Base-by-base conservation (phyloP, 306 rosid genomes). In the Rosa chinensis region DNA sequence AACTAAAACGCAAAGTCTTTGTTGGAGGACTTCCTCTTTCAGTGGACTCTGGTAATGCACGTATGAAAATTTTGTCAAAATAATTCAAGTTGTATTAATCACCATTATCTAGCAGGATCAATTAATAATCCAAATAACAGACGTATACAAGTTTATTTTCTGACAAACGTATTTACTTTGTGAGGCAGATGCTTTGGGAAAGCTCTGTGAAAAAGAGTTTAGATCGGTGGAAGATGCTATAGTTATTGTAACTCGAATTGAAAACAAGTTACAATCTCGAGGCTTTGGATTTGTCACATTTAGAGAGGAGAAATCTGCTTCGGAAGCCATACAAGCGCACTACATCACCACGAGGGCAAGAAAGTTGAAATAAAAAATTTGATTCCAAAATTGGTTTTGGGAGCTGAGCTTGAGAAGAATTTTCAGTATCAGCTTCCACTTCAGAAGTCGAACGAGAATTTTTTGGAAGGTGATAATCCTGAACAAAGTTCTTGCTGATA, bases 231-330 rank as follows among this genome's bases (percentile, higher is more conserved):
- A 77, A 70, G 85, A 86, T 52, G 78, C 87, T 72, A 42, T 56
- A n/a, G 87, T 83, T 53, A 37, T 86, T 58, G 75, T 56, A 39
- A 17, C 80, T 74, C 85, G 77, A 52, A 59, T 25, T 43, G 85
- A 70, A 62, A 42, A 43, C 56, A 76, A 77, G 50, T 40, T 28
- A 37, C 82, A 78, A 48, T 83, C 89, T 48, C 83, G 89, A 39
- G 89, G 83, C 52, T 80, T 80, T 48, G 89, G 89, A 39, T 86
- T 80, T 81, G 83, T 86, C 17, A 74, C 81, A 12, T 86, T 86
- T 43, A 86, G 67, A 75, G 77, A 83, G 45, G 85, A 83, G 74
- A 86, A 66, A 74, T 78, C 82, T 70, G 85, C 62, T 74, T 73
- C 61, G 4, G 56, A 52, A 40, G 89, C 85, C 23, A 76, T 83